Base-by-base conservation (phyloP, 352 stramenopile genomes). In the Phytophthora citrophthora region DNA sequence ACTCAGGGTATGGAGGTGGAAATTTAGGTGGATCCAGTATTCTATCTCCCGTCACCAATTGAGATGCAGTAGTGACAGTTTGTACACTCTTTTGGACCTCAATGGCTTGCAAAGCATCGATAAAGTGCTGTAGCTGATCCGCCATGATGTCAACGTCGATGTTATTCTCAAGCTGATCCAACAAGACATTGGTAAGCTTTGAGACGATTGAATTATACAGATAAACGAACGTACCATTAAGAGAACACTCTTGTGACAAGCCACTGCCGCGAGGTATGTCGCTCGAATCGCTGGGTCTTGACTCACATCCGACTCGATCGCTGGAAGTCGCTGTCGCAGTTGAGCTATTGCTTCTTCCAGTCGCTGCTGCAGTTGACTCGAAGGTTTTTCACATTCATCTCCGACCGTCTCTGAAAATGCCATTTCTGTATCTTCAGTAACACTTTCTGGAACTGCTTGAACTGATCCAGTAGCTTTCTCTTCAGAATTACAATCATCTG, bases 1-100 rank as follows among this genome's bases (percentile, higher is more conserved):
- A 70, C 32, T 86, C 74, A 0, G 74, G 72, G 5, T 83, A 86
- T 11, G 77, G 64, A 15, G 77, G 77, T 43, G 74, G 74, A 39
- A 72, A 83, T 24, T 45, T 38, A 8, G 62, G 54, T 23, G 44
- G 29, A 38, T 54, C 45, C 23, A 34, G 39, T 13, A 57, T 13
- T 3, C 18, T 7, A n/a, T 20, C 24, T 31, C 60, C 61, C 34
- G 29, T 12, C 39, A 24, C 15, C 12, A 50, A 1, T 20, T 46
- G 24, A 31, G 38, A 4, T 3, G 43, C 27, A 1, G 15, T 24
- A 31, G 11, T 24, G 16, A 7, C 16, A 15, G 24, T 15, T 43
- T 40, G 31, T 11, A 43, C 26, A 24, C 2, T 41, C 11, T 24
- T 40, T 48, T 66, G 31, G 41, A 16, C 16, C 20, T 77, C 41